Evolutionary conservation across 1,284 basidiomycete genomes (phyloP).

Genomic region (Lignosus rhinocerotis): DNA sequence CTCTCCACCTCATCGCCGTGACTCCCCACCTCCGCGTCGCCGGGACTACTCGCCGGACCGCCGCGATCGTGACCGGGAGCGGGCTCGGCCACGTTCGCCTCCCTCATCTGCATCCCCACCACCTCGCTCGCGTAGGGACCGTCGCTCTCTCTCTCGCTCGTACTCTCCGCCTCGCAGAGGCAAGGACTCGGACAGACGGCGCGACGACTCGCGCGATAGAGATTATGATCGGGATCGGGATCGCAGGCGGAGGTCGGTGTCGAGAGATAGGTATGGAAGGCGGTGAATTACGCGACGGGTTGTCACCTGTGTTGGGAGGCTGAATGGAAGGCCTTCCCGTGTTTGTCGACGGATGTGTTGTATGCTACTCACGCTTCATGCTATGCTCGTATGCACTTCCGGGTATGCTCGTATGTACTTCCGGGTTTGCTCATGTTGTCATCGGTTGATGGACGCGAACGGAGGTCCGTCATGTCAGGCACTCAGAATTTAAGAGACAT

Average conservation of each 20-base stretch:
- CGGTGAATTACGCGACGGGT: neutral
- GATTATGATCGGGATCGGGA: slow-evolving; percentile 18
- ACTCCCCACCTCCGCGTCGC: slow-evolving; percentile 9
- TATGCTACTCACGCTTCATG: neutral
- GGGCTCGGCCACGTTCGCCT: slow-evolving; percentile 26
- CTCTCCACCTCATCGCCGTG: neutral
- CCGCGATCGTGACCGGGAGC: slow-evolving; percentile 24
- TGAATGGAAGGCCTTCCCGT: slow-evolving; percentile 17
- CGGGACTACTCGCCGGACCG: slow-evolving; percentile 34
- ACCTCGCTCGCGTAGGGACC: slow-evolving; percentile 29
- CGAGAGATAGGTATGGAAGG: slow-evolving; percentile 24
- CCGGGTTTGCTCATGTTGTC: no score
- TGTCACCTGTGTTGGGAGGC: slow-evolving; percentile 3
- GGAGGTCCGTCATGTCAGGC: no score
- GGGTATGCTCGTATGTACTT: no score
- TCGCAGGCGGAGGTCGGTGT: slow-evolving; percentile 23
- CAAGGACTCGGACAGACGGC: slow-evolving; percentile 19
- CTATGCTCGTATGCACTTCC: neutral
- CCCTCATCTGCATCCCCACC: slow-evolving; percentile 32
- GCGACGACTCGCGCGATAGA: slow-evolving; percentile 24
- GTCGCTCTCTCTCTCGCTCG: slow-evolving; percentile 27
- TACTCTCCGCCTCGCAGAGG: slow-evolving; percentile 23
- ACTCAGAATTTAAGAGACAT: neutral
- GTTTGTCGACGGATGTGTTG: slow-evolving; percentile 9
- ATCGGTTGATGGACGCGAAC: no score